These are phyloP conservation scores for Neofusicoccum sp. DNA, from an alignment of 2,329 filamentous ascomycete genomes.

Conservation along the genomic window DNA sequence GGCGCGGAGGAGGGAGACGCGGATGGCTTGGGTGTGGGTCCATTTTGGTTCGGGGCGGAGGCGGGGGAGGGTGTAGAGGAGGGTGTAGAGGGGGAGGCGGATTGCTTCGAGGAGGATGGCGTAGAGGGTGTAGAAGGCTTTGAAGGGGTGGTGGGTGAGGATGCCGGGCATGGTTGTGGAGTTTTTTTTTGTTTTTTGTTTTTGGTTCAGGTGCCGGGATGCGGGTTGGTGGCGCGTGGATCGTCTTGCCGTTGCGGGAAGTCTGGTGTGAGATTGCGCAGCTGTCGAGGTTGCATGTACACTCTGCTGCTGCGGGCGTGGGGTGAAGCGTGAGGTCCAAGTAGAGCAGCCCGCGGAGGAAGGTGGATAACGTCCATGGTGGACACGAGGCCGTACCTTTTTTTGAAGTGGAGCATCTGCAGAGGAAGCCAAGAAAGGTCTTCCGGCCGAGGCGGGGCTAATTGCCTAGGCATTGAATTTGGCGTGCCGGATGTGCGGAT, in stretches of 20 bases:
- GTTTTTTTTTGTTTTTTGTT: not conserved
- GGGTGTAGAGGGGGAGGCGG: constrained; percentile 44
- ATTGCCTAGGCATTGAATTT: not conserved
- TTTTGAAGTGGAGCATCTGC: not conserved
- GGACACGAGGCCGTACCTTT: not conserved
- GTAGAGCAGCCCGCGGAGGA: not conserved
- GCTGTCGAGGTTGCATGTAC: no score
- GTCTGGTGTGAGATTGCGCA: not conserved
- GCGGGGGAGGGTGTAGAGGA: constrained; percentile 38
- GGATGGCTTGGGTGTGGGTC: constrained; percentile 44
- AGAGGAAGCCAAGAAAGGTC: not conserved
- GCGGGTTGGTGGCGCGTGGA: not conserved
- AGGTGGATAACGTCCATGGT: not conserved
- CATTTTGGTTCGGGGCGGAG: constrained; percentile 45
- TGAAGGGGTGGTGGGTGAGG: constrained; percentile 42
- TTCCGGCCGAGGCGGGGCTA: not conserved
- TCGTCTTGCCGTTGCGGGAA: not conserved
- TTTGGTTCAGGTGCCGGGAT: not conserved
- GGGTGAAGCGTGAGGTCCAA: no score
- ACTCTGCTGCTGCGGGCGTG: no score
- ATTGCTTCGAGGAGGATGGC: constrained; percentile 36
- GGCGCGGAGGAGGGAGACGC: constrained; percentile 36
- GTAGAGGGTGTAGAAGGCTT: constrained; percentile 41
- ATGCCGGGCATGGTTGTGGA: constrained; percentile 7
- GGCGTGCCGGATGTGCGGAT: not conserved